phyloP scores from a whole-genome alignment of 805 yeast genomes.

The Candida insectorum region DNA sequence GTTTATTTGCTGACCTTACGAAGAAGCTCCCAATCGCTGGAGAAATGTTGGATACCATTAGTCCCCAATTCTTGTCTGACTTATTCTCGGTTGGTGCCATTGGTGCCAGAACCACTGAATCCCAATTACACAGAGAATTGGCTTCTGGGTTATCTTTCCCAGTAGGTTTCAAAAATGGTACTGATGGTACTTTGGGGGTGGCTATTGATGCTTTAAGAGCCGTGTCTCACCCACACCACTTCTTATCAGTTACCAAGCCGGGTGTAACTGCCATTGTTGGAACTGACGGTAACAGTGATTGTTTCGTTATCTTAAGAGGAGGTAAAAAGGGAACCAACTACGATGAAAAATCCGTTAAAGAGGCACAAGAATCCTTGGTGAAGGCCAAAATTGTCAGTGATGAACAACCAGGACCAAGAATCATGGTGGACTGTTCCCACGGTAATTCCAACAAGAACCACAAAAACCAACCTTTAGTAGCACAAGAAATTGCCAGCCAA shows the following conservation, averaged over 20 bases:
- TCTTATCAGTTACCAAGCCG: constrained; percentile 95
- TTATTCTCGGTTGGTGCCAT: constrained; percentile 93
- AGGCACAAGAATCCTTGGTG: constrained; percentile 63
- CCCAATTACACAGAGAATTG: constrained; percentile 95
- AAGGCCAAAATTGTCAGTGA: constrained; percentile 26
- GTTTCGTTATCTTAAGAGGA: constrained; percentile 94
- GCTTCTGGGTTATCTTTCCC: constrained; percentile 99
- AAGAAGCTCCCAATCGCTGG: constrained; percentile 87
- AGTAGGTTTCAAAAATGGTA: constrained; percentile 96
- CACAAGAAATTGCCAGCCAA: constrained; percentile 76
- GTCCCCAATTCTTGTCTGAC: constrained; percentile 93
- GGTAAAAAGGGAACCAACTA: constrained; percentile 93
- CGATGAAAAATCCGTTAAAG: constrained; percentile 74
- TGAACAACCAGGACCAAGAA: constrained; percentile 44
- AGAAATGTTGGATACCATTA: constrained; percentile 97
- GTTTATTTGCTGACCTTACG: constrained; percentile 79
- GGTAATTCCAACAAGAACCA: constrained; percentile 94
- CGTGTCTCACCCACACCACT: constrained; percentile 89
- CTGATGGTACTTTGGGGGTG: constrained; percentile 90
- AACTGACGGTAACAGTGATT: constrained; percentile 91
- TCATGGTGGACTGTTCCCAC: constrained; percentile 98
- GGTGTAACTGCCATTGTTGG: constrained; percentile 96
- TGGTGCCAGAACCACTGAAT: constrained; percentile 98
- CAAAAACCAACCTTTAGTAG: constrained; percentile 94
- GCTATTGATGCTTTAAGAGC: constrained; percentile 94